A percentile compares a stretch with the other conserved stretches of the same genome.
phyloP scores from a whole-genome alignment of 345 rosid species.

The Boechera retrofracta region DNA sequence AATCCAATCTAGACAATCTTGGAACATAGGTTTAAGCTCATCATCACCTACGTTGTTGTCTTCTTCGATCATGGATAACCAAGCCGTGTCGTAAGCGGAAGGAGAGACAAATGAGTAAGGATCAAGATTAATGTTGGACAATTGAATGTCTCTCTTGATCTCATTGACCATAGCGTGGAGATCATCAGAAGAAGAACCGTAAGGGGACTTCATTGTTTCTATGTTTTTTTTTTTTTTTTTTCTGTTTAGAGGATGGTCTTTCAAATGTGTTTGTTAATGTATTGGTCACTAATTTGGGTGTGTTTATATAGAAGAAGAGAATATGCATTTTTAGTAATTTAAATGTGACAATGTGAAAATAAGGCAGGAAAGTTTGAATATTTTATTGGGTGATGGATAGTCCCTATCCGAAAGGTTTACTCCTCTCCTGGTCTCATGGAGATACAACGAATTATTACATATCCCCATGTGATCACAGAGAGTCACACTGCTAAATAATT shows the following conservation, averaged over 20 bases:
- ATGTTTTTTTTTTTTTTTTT: not conserved
- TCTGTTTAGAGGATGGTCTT: not conserved
- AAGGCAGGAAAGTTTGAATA: slow-evolving; percentile 3
- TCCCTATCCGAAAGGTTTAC: not conserved
- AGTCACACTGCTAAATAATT: no score
- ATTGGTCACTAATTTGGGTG: not conserved
- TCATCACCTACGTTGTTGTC: slow-evolving; percentile 27
- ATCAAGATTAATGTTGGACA: slow-evolving; percentile 7
- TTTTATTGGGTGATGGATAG: not conserved
- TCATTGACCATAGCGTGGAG: slow-evolving; percentile 42
- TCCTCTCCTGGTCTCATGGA: not conserved
- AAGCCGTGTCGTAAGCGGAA: slow-evolving; percentile 68
- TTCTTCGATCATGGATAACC: slow-evolving; percentile 63
- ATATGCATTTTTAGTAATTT: not conserved
- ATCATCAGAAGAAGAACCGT: slow-evolving; percentile 22
- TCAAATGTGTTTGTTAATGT: not conserved
- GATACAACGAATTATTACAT: not conserved
- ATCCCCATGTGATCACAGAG: not conserved
- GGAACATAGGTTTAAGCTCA: slow-evolving; percentile 57
- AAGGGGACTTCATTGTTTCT: slow-evolving; percentile 21
- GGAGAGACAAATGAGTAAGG: slow-evolving; percentile 48
- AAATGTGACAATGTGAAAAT: slow-evolving; percentile 18
- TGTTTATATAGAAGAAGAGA: slow-evolving; percentile 34
- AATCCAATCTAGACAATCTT: slow-evolving; percentile 64
- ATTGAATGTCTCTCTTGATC: slow-evolving; percentile 44